These are phyloP conservation scores for Fusarium kyushuense DNA, from an alignment of 2,329 filamentous ascomycete genomes.

Conservation along the genomic window DNA sequence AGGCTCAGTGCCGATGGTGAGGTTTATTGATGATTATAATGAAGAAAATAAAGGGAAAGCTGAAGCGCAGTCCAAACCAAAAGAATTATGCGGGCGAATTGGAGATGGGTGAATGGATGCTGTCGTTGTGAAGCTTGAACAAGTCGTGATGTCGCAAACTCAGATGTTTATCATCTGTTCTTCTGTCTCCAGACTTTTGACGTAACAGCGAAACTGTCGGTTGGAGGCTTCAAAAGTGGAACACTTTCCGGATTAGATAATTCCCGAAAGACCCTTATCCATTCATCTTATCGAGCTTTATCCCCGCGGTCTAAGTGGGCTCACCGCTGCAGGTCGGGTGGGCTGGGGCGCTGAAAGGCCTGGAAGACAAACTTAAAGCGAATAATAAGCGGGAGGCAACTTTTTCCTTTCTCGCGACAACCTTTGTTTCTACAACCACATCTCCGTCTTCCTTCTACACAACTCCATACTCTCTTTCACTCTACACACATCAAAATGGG, in stretches of 20 bases:
- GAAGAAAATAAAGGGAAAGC: slow-evolving; percentile 13
- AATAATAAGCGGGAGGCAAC: slow-evolving; percentile 45
- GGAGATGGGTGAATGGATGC: not conserved
- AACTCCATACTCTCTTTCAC: slow-evolving; percentile 20
- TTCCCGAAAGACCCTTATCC: slow-evolving; percentile 41
- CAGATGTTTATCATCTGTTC: slow-evolving; percentile 13
- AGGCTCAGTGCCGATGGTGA: slow-evolving; percentile 48
- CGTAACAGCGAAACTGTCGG: slow-evolving; percentile 27
- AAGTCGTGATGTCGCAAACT: slow-evolving; percentile 12
- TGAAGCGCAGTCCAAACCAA: slow-evolving; percentile 24
- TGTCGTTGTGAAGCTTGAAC: slow-evolving; percentile 16
- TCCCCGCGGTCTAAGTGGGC: slow-evolving; percentile 34
- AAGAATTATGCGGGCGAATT: slow-evolving; percentile 1
- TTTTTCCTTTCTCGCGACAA: slow-evolving; percentile 42
- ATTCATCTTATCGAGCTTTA: slow-evolving; percentile 35
- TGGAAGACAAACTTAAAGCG: slow-evolving; percentile 19
- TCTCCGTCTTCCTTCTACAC: slow-evolving; percentile 16
- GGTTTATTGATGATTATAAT: slow-evolving; percentile 23
- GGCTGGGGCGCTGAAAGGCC: slow-evolving; percentile 25
- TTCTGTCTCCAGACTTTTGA: slow-evolving; percentile 42
- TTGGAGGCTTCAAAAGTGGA: slow-evolving; percentile 21
- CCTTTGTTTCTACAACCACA: slow-evolving; percentile 31
- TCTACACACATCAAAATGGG: slow-evolving; percentile 51
- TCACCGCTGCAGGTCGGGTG: slow-evolving; percentile 26
- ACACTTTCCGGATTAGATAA: slow-evolving; percentile 44